Conservation (phyloP, 331 rosid genomes). For the Rosa hybrid region DNA sequence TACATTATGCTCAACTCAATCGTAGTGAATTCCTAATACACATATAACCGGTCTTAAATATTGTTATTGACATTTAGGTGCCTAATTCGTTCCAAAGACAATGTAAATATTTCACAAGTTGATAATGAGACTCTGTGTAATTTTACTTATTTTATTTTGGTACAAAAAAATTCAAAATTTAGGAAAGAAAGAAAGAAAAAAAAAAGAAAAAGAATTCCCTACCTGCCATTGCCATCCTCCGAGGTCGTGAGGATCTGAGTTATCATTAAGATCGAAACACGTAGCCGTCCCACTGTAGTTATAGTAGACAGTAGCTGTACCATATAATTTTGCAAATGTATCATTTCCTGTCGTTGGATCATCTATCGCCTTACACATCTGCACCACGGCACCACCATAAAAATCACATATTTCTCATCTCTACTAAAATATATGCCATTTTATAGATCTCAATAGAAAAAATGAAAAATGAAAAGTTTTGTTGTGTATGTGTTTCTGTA, state of each 20-base stretch:
- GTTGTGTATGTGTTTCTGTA: neutral
- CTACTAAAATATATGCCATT: neutral
- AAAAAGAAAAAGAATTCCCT: neutral
- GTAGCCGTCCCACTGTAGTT: slow-evolving; percentile 52
- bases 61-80: too few species aligned
- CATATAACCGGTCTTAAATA: too few species aligned
- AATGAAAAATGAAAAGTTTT: neutral
- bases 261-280: slow-evolving; percentile 57
- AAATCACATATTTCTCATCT: neutral
- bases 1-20: too few species aligned
- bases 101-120: neutral
- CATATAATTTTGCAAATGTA: slow-evolving; percentile 56
- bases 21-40: too few species aligned
- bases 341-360: slow-evolving; percentile 40
- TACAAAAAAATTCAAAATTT: neutral
- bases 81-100: too few species aligned
- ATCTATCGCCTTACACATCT: slow-evolving; percentile 89
- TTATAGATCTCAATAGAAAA: neutral
- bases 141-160: too few species aligned
- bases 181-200: neutral
- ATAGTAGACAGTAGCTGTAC: slow-evolving; percentile 67
- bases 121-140: neutral
- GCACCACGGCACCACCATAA: slow-evolving; percentile 29
- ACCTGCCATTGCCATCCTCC: slow-evolving; percentile 93
- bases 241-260: slow-evolving; percentile 84